A percentile compares a stretch with the other conserved stretches of the same genome.
Evolutionary conservation across 1,284 basidiomycete species (phyloP).

Genomic region (Anthracocystis walkeri): DNA sequence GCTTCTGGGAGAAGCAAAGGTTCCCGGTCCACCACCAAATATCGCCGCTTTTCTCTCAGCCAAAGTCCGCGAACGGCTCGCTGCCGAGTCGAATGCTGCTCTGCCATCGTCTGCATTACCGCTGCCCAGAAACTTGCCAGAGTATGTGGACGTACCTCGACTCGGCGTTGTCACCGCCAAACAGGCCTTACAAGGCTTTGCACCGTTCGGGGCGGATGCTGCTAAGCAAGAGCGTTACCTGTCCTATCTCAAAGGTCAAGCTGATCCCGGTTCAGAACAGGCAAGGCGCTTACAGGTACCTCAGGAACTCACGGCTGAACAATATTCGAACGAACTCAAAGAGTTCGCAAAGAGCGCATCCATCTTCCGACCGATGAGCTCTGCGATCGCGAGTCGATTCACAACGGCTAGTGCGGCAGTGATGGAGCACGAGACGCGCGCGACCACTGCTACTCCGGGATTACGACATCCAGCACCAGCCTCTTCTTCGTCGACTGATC

Average conservation of each 20-base stretch:
- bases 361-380: slow-evolving; percentile 91
- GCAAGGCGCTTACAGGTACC: slow-evolving; percentile 72
- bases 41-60: slow-evolving; percentile 93
- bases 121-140: slow-evolving; percentile 29
- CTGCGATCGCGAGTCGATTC: slow-evolving; percentile 92
- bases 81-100: slow-evolving; percentile 73
- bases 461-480: slow-evolving; percentile 72
- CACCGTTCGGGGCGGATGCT: slow-evolving; percentile 84
- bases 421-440: slow-evolving; percentile 66
- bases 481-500: slow-evolving; percentile 11
- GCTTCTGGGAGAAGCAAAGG: slow-evolving; percentile 82
- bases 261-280: slow-evolving; percentile 70
- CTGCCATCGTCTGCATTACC: slow-evolving; percentile 23
- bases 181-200: slow-evolving; percentile 87
- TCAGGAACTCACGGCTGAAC: slow-evolving; percentile 73
- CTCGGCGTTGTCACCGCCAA: slow-evolving; percentile 83
- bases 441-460: slow-evolving; percentile 73
- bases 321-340: slow-evolving; percentile 82
- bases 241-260: slow-evolving; percentile 82
- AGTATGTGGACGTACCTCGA: slow-evolving; percentile 74
- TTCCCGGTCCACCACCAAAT: slow-evolving; percentile 79
- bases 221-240: slow-evolving; percentile 86
- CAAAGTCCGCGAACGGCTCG: slow-evolving; percentile 86
- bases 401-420: slow-evolving; percentile 74
- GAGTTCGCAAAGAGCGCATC: slow-evolving; percentile 88